Percentiles rank a stretch among this genome's conserved stretches.
These are phyloP conservation scores for Puccinia horiana DNA, from an alignment of 1,284 basidiomycete genomes.

Conservation along the genomic window DNA sequence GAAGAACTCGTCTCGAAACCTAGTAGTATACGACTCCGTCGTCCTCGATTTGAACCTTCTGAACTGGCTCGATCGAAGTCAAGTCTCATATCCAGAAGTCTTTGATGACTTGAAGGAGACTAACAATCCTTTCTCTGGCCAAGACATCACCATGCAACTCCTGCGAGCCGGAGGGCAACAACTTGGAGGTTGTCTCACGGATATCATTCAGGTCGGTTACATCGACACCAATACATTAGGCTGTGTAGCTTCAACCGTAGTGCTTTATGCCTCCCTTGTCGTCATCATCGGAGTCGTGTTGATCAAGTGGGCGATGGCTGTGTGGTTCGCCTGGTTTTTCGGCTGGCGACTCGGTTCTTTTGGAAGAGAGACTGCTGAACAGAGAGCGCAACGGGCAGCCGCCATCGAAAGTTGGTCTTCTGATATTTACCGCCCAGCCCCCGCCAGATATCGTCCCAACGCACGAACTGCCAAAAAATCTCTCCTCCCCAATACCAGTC, in stretches of 20 bases:
- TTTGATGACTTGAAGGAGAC: conserved; percentile 75
- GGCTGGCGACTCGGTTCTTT: conserved; percentile 92
- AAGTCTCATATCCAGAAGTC: conserved; percentile 76
- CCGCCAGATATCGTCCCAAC: conserved; percentile 85
- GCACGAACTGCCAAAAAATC: conserved; percentile 65
- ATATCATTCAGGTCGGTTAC: conserved; percentile 83
- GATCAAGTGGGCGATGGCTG: conserved; percentile 94
- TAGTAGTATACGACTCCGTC: conserved; percentile 90
- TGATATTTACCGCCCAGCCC: conserved; percentile 93
- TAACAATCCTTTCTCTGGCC: conserved; percentile 71
- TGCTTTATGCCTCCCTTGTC: conserved; percentile 89
- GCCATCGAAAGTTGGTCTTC: conserved; percentile 96
- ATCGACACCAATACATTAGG: conserved; percentile 92
- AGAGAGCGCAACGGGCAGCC: conserved; percentile 83
- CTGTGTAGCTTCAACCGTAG: conserved; percentile 90
- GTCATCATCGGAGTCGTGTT: conserved; percentile 96
- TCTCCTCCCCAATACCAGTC: conserved; percentile 78
- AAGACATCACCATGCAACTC: conserved; percentile 84
- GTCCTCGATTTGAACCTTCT: conserved; percentile 85
- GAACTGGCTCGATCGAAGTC: conserved; percentile 74
- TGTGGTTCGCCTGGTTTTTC: conserved; percentile 95
- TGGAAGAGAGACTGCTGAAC: conserved; percentile 85
- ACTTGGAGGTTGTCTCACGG: conserved; percentile 78
- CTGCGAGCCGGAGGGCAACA: conserved; percentile 66
- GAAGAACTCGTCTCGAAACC: conserved; percentile 68